phyloP scores from a whole-genome alignment of 1,139 yeast species.

The Lodderomyces margitis region DNA sequence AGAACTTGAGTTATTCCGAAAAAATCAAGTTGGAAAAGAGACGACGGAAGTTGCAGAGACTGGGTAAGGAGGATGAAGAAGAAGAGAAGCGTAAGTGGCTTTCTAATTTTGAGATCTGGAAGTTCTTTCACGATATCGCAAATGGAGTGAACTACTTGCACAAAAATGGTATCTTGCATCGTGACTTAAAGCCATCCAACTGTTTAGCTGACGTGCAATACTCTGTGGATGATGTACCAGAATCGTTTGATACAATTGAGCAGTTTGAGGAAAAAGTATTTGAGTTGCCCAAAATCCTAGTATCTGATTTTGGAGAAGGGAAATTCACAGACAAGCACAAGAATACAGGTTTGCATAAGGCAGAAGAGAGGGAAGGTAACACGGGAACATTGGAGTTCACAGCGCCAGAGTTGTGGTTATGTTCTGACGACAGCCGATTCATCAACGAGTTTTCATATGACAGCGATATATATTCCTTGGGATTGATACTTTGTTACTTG shows the following conservation, averaged over 20 bases:
- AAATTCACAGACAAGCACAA: conserved; percentile 56
- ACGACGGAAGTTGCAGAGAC: conserved; percentile 20
- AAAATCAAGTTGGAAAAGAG: conserved; percentile 25
- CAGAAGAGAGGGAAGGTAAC: conserved; percentile 47
- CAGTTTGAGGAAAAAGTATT: conserved; percentile 25
- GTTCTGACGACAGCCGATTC: conserved; percentile 25
- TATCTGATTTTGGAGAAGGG: conserved; percentile 90
- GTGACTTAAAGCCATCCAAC: conserved; percentile 87
- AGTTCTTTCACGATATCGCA: conserved; percentile 65
- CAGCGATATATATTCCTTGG: conserved; percentile 80
- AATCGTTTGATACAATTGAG: conserved; percentile 14
- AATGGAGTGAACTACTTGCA: conserved; percentile 74
- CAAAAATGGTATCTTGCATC: conserved; percentile 69
- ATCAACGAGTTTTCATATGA: conserved; percentile 58
- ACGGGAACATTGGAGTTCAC: conserved; percentile 87
- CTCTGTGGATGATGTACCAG: conserved; percentile 11
- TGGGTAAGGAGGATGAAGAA: not conserved
- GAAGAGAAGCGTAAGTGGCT: conserved; percentile 24
- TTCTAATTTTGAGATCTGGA: conserved; percentile 45
- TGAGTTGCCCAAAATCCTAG: conserved; percentile 63
- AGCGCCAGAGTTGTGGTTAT: conserved; percentile 73
- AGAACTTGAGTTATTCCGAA: conserved; percentile 26
- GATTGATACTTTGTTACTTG: conserved; percentile 72
- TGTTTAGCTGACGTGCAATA: conserved; percentile 57
- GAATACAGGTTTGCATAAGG: conserved; percentile 8